Percentiles rank a stretch among this genome's conserved stretches.
Conservation (phyloP, 768 basidiomycete genomes). For the Rhizopogon rudus region DNA sequence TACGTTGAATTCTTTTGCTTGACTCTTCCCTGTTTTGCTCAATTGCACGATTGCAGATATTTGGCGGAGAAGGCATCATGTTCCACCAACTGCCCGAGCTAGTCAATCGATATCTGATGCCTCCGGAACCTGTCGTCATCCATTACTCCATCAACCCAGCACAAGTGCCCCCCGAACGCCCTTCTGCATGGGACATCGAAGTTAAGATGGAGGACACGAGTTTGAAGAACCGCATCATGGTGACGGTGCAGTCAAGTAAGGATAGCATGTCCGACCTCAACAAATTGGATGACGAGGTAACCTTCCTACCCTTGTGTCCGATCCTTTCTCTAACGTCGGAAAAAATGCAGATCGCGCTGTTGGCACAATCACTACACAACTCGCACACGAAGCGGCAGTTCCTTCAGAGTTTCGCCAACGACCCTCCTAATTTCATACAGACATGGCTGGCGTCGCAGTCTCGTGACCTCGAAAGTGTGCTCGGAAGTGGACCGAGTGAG, state of each 20-base stretch:
- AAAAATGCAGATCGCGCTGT: slow-evolving; percentile 61
- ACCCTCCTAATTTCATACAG: slow-evolving; percentile 80
- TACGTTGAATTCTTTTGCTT: slow-evolving; percentile 24
- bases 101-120: slow-evolving; percentile 71
- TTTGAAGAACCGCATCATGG: slow-evolving; percentile 70
- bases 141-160: slow-evolving; percentile 70
- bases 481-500: slow-evolving; percentile 84
- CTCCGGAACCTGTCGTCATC: slow-evolving; percentile 77
- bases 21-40: not conserved
- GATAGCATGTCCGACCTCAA: slow-evolving; percentile 63
- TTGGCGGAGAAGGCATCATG: slow-evolving; percentile 60
- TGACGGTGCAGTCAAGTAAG: slow-evolving; percentile 63
- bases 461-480: slow-evolving; percentile 80
- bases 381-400: slow-evolving; percentile 86
- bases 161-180: slow-evolving; percentile 58
- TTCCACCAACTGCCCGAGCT: slow-evolving; percentile 84
- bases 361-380: slow-evolving; percentile 82
- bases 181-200: slow-evolving; percentile 83
- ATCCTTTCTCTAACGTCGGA: slow-evolving; percentile 14
- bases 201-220: slow-evolving; percentile 79
- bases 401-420: slow-evolving; percentile 71
- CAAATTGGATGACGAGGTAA: slow-evolving; percentile 88
- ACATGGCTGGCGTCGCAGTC: slow-evolving; percentile 92
- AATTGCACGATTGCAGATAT: slow-evolving; percentile 42
- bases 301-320: slow-evolving; percentile 1